A percentile compares a stretch with the other conserved stretches of the same genome.
Conservation (phyloP, 1,284 basidiomycete species). For the Pisolithus thermaeus region DNA sequence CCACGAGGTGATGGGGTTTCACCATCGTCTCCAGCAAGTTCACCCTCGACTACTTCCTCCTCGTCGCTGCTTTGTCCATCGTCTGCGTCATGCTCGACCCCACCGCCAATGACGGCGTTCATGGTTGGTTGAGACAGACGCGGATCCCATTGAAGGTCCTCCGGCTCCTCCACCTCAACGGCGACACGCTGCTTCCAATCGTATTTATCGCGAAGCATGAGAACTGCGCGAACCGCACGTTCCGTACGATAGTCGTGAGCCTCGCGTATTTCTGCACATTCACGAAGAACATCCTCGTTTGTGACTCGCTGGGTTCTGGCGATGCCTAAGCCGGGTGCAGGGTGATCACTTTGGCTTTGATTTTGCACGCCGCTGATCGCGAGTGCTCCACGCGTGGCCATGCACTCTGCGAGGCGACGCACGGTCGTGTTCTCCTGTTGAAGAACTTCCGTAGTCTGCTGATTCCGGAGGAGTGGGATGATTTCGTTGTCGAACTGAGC, state of each 20-base stretch:
- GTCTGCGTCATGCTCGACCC: conserved; percentile 31
- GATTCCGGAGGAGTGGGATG: conserved; percentile 65
- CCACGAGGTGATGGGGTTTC: conserved; percentile 21
- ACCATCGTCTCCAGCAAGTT: conserved; percentile 27
- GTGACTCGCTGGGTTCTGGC: conserved; percentile 17
- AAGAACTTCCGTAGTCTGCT: conserved; percentile 70
- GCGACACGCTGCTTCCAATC: conserved; percentile 72
- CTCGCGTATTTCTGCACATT: conserved; percentile 57
- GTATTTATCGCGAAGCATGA: conserved; percentile 67
- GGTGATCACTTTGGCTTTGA: conserved; percentile 13
- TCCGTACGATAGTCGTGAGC: conserved; percentile 70
- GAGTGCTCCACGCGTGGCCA: conserved; percentile 55
- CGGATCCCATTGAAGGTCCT: conserved; percentile 66
- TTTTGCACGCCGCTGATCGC: conserved; percentile 38
- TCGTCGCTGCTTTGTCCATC: conserved; percentile 32
- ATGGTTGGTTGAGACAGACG: conserved; percentile 27
- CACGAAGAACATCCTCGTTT: conserved; percentile 48
- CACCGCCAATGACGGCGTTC: conserved; percentile 20
- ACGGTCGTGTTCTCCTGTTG: conserved; percentile 64
- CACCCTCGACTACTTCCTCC: conserved; percentile 30
- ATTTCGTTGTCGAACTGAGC: conserved; percentile 64
- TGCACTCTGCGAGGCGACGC: conserved; percentile 57
- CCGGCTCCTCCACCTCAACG: conserved; percentile 68
- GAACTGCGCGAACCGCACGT: conserved; percentile 64
- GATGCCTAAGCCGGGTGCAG: conserved; percentile 4